Evolutionary conservation across 225 moss, liverwort and hornwort species (phyloP).

Genomic region (Pseudoscleropodium purum): DNA sequence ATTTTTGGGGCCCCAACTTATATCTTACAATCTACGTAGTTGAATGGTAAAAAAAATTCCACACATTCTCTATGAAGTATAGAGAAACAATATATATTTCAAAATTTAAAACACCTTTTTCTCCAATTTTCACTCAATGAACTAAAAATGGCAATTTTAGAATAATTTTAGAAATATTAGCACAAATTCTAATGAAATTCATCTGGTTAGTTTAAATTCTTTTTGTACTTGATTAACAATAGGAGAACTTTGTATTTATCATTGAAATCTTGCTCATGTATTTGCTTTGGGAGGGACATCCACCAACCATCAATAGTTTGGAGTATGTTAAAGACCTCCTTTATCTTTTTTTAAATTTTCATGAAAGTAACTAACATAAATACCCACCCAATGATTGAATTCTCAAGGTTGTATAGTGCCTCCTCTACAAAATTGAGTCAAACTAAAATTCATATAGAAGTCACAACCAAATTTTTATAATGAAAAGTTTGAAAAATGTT

Average conservation of each 20-base stretch:
- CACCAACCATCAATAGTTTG: too few relatives aligned
- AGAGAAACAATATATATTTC: too few relatives aligned
- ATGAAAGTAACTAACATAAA: background rate
- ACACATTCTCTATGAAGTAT: too few relatives aligned
- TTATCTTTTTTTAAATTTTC: too few relatives aligned
- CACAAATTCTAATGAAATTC: background rate
- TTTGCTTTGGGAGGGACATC: too few relatives aligned
- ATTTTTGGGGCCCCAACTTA: background rate
- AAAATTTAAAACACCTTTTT: background rate
- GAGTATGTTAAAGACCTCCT: too few relatives aligned
- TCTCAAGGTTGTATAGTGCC: background rate
- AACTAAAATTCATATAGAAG: background rate
- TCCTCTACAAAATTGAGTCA: background rate
- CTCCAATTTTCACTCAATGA: background rate
- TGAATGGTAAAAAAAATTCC: too few relatives aligned
- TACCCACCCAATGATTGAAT: fast-evolving
- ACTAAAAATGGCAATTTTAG: background rate
- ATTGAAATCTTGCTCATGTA: background rate
- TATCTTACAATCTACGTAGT: background rate
- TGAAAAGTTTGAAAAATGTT: background rate
- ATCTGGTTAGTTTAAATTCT: background rate
- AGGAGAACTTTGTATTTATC: background rate
- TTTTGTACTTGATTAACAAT: background rate
- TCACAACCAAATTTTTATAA: fast-evolving
- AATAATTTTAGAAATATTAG: background rate